Evolutionary conservation across 108 stramenopile genomes (phyloP), one percentile per base, ranked within the genome.

Genomic region (Pseudonitzschia delicatissima): DNA sequence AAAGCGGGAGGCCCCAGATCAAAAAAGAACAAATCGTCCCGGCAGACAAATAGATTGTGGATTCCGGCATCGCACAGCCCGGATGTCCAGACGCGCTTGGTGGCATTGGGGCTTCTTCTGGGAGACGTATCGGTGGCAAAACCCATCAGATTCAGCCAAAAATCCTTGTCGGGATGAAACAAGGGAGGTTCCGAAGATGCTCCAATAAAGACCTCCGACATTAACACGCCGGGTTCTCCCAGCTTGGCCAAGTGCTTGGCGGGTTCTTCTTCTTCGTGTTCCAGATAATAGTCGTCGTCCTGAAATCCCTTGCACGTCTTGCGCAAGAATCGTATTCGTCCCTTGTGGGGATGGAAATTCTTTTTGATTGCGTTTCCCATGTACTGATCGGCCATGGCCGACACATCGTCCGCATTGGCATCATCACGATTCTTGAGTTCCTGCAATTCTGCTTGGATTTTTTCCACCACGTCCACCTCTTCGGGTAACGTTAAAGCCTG

Each of bases 51-150:
- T 8, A 85, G 59, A 72, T 92, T 92, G 69, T 92, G 90, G 25
- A 92, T 64, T 26, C 90, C 90, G 13, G 87, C 90, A 78, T 92
- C 90, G n/a, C 84, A 72, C 48, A 88, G 59, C 1, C 90, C 90
- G 45, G 82, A 84, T 6, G 77, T 88, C 90, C 90, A 92, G 32
- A 92, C 80, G 50, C 84, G 76, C 33, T 77, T 66, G 11, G 69
- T 78, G 35, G 81, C 83, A 31, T 63, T 58, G 3, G 50, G 48
- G 23, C 69, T 74, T 66, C 67, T 74, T 17, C 57, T 40, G n/a
- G 33, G 33, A 0, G 66, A 59, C 18, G 37, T 33, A 4, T 68
- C 62, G 1, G 69, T 68, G 5, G 77, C 77, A 17, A 53, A 37
- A 21, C 67, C 42, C 27, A 78, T 23, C 18, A 78, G 33, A 45